phyloP scores from a whole-genome alignment of 2,329 filamentous ascomycete genomes.

The Epichloe elymi region DNA sequence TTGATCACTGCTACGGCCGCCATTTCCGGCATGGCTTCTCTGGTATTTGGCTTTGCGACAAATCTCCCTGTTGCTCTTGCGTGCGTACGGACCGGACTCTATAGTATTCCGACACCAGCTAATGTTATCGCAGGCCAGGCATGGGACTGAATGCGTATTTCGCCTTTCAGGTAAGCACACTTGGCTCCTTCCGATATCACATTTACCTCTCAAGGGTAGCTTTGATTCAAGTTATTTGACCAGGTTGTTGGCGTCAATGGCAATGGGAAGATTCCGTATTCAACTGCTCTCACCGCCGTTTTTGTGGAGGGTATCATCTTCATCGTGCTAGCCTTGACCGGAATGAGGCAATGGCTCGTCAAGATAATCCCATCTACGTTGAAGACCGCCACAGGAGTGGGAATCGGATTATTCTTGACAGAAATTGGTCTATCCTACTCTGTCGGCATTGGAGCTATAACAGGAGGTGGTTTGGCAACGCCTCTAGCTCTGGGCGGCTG shows the following conservation, averaged over 20 bases:
- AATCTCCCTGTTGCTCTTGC: conserved; percentile 51
- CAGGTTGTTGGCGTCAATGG: conserved; percentile 47
- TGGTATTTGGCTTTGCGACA: conserved; percentile 67
- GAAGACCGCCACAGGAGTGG: conserved; percentile 52
- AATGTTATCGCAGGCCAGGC: conserved; percentile 34
- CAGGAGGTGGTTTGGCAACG: conserved; percentile 49
- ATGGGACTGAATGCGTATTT: conserved; percentile 60
- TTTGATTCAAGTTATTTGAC: neutral
- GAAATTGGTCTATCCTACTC: conserved; percentile 60
- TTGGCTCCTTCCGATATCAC: neutral
- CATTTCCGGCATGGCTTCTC: conserved; percentile 59
- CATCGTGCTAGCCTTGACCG: conserved; percentile 49
- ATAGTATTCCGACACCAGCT: neutral
- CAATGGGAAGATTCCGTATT: conserved; percentile 41
- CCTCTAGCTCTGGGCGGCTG: conserved; percentile 71
- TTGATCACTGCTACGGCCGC: conserved; percentile 76
- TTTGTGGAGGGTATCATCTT: conserved; percentile 55
- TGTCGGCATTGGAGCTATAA: conserved; percentile 71
- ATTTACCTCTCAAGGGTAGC: neutral
- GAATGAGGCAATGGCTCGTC: conserved; percentile 61
- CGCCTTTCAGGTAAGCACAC: conserved; percentile 37
- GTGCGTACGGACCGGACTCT: conserved; percentile 11
- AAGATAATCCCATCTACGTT: conserved; percentile 51
- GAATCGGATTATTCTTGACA: conserved; percentile 51
- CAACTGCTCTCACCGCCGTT: conserved; percentile 48